Conservation (phyloP, 129 eudicot species). For the Helichrysum umbraculigerum region DNA sequence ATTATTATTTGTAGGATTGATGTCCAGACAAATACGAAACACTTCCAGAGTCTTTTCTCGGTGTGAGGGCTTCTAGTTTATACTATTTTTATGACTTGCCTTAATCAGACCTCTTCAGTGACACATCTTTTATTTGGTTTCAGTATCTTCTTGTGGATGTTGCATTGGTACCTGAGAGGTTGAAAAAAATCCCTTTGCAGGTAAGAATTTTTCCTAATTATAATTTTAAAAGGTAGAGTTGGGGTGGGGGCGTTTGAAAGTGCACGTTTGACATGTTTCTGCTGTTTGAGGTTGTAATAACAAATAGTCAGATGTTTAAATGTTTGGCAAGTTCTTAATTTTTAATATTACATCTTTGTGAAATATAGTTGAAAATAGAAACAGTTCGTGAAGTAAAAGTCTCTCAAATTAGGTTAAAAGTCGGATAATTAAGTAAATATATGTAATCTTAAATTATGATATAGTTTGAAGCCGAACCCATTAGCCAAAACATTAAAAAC, state of each 20-base stretch:
- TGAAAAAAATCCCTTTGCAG: constrained; percentile 82
- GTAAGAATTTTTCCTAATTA: constrained; percentile 31
- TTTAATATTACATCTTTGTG: neutral
- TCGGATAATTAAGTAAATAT: neutral
- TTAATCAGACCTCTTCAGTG: neutral
- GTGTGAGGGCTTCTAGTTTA: constrained; percentile 44
- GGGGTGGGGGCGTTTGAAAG: neutral
- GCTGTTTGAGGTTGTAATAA: neutral
- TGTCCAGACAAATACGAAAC: constrained; percentile 85
- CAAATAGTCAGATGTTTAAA: neutral
- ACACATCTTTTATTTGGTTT: constrained; percentile 20
- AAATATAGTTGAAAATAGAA: neutral
- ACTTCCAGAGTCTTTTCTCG: constrained; percentile 74
- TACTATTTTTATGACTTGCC: neutral
- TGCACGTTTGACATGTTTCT: neutral
- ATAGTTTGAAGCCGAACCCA: neutral
- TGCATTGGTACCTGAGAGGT: constrained; percentile 59
- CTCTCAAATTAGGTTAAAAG: neutral
- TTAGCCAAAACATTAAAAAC: neutral
- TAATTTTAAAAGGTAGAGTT: neutral
- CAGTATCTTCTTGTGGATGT: constrained; percentile 92
- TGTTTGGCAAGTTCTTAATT: neutral
- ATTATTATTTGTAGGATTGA: constrained; percentile 65
- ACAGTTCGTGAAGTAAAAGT: neutral
- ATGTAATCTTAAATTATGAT: neutral